Evolutionary conservation across 345 rosid genomes (phyloP).

Genomic region (Rhizophora apiculata): DNA sequence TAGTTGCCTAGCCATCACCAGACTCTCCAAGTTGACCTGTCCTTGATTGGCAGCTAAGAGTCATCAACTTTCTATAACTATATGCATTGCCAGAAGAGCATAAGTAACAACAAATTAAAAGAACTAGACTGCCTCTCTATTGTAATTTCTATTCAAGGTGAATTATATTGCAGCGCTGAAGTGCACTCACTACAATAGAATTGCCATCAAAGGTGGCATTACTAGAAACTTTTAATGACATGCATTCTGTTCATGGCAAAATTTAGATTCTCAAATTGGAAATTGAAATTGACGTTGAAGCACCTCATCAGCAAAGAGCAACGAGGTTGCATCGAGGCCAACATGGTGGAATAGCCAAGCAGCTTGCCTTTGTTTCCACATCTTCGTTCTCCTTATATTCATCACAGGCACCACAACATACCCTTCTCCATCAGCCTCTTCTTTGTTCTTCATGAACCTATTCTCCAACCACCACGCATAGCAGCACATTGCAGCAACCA

Average conservation of each 20-base stretch:
- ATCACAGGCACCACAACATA: slow-evolving; percentile 47
- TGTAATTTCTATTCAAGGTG: no score
- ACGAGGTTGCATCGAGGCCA: slow-evolving; percentile 49
- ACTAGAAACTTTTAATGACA: no score
- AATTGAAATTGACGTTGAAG: background rate
- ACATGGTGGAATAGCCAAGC: slow-evolving; percentile 66
- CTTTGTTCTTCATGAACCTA: slow-evolving; percentile 32
- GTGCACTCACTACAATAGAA: no score
- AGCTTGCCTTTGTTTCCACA: slow-evolving; percentile 59
- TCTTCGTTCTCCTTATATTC: slow-evolving; percentile 46
- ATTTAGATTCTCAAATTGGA: background rate
- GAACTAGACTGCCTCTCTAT: no score
- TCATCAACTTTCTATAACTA: background rate
- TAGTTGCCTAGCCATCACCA: slow-evolving; percentile 48
- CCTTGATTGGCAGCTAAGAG: background rate
- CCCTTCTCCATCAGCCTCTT: slow-evolving; percentile 19
- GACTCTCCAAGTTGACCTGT: slow-evolving; percentile 65
- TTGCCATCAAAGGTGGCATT: no score
- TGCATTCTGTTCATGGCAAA: background rate
- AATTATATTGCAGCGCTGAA: no score
- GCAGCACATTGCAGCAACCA: slow-evolving; percentile 63
- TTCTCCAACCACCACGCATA: slow-evolving; percentile 58
- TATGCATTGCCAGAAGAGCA: background rate
- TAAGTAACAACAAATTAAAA: background rate
- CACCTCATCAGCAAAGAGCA: slow-evolving; percentile 72